These are phyloP conservation scores for Bassia scoparia DNA, from an alignment of 148 eudicot genomes.

Conservation along the genomic window DNA sequence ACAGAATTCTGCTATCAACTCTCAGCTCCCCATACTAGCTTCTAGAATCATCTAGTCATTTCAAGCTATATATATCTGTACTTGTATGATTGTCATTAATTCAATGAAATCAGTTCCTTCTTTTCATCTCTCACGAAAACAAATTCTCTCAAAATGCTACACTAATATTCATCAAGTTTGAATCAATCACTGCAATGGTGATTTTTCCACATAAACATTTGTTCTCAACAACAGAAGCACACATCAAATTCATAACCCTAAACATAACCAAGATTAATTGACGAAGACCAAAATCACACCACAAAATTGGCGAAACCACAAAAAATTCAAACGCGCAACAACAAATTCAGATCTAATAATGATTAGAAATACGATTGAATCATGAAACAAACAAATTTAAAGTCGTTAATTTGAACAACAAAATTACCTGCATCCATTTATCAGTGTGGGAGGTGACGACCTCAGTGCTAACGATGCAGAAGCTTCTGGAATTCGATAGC, in stretches of 20 bases:
- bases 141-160: neutral
- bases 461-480: slow-evolving; percentile 46
- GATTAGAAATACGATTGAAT: neutral
- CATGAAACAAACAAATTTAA: neutral
- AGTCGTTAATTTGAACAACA: neutral
- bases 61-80: no score
- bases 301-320: neutral
- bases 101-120: no score
- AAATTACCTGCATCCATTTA: slow-evolving; percentile 82
- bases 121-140: neutral
- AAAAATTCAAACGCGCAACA: neutral
- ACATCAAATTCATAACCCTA: neutral
- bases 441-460: slow-evolving; percentile 66
- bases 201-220: neutral
- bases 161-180: neutral
- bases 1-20: no score
- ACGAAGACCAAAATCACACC: neutral
- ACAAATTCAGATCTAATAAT: neutral
- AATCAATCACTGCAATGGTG: no score
- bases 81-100: no score
- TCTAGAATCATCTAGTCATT: no score
- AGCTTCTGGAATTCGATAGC: slow-evolving; percentile 35
- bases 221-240: neutral
- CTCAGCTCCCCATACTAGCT: no score
- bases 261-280: neutral